Percentiles rank a stretch among this genome's conserved stretches.
These are phyloP conservation scores for Vitis rotundifolia DNA, from an alignment of 164 flowering plant species.

Conservation along the genomic window DNA sequence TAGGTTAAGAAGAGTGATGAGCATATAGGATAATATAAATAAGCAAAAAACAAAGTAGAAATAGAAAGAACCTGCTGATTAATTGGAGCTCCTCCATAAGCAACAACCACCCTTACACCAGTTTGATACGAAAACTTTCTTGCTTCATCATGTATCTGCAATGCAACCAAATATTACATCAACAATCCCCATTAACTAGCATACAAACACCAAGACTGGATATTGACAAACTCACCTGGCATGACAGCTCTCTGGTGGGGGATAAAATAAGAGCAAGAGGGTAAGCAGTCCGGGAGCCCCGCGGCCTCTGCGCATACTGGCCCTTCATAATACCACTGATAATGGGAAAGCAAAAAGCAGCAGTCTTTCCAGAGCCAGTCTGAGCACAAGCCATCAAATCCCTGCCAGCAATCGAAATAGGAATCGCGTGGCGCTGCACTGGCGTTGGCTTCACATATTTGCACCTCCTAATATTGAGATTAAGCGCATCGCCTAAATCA, in stretches of 20 bases:
- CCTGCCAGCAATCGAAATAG: slow-evolving; percentile 5
- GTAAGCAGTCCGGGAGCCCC: background rate
- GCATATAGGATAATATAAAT: too few species aligned
- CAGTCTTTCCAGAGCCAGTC: background rate
- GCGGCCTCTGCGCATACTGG: slow-evolving; percentile 1
- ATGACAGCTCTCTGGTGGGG: slow-evolving; percentile 7
- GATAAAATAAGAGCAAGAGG: slow-evolving; percentile 10
- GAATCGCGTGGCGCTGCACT: slow-evolving; percentile 3
- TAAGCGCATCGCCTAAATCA: slow-evolving; percentile 1
- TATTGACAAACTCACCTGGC: slow-evolving; percentile 1
- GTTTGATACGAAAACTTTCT: slow-evolving; percentile 14
- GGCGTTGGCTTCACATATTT: slow-evolving; percentile 11
- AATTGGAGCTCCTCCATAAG: slow-evolving; percentile 16
- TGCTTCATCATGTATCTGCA: slow-evolving; percentile 9
- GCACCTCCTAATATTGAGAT: slow-evolving; percentile 4
- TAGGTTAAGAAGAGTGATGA: too few species aligned
- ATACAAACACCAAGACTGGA: too few species aligned
- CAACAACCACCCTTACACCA: slow-evolving; percentile 10
- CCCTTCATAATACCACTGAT: slow-evolving; percentile 11
- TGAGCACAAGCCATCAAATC: slow-evolving; percentile 3
- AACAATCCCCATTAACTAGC: too few species aligned
- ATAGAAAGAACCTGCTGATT: slow-evolving; percentile 9
- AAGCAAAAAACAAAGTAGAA: too few species aligned
- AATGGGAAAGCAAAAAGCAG: slow-evolving; percentile 1
- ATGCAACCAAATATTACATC: too few species aligned